Evolutionary conservation across 805 yeast species (phyloP).

Genomic region (Kluyveromyces dobzhanskii): DNA sequence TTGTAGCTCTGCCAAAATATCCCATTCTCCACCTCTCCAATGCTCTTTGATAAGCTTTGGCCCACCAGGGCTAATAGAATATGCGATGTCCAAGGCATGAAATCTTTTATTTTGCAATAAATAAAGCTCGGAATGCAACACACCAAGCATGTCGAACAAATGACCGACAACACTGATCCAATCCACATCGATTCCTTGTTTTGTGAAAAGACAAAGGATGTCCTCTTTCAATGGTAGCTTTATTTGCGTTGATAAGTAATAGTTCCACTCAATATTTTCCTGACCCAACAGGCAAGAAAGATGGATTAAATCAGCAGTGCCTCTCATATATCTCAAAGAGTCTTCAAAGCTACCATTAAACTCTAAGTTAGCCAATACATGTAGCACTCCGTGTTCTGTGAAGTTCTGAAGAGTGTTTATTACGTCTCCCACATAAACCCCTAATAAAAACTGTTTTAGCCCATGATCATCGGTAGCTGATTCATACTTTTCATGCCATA

Average conservation of each 20-base stretch:
- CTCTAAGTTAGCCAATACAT: conserved; percentile 42
- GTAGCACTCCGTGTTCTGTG: conserved; percentile 38
- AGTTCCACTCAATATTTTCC: conserved; percentile 8
- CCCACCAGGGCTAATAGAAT: conserved; percentile 14
- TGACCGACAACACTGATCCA: not conserved
- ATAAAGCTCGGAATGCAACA: conserved; percentile 29
- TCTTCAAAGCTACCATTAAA: conserved; percentile 40
- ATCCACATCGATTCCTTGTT: not conserved
- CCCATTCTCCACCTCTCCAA: conserved; percentile 23
- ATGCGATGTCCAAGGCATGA: conserved; percentile 11
- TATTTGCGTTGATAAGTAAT: conserved; percentile 32
- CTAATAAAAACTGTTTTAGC: conserved; percentile 49
- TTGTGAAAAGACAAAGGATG: conserved; percentile 29
- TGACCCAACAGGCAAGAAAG: conserved; percentile 31
- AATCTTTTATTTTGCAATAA: conserved; percentile 9
- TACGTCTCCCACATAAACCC: conserved; percentile 54
- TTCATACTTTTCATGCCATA: conserved; percentile 32
- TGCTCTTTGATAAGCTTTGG: conserved; percentile 17
- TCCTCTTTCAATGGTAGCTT: conserved; percentile 34
- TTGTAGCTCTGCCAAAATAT: conserved; percentile 14
- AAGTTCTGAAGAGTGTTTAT: conserved; percentile 39
- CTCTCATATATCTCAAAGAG: conserved; percentile 51
- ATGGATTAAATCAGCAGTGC: conserved; percentile 55
- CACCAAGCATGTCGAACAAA: not conserved
- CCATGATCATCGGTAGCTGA: conserved; percentile 6